Percentiles rank a stretch among this genome's conserved stretches.
Evolutionary conservation across 2,329 filamentous ascomycete genomes (phyloP).

Genomic region (Apiospora sp.): DNA sequence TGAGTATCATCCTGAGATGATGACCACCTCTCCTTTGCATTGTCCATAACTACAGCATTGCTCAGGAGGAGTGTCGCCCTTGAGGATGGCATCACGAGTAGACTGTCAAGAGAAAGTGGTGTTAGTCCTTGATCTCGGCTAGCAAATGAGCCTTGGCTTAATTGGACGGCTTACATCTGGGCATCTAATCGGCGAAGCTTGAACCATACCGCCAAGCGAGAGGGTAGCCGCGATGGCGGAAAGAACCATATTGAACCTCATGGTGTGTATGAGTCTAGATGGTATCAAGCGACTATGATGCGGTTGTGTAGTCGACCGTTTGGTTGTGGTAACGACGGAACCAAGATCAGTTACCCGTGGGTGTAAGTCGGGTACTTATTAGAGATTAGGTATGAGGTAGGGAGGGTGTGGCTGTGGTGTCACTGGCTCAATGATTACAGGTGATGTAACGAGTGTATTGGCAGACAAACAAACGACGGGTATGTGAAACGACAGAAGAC

Average conservation of each 20-base stretch:
- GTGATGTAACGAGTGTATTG: conserved; percentile 10
- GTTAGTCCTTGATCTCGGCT: conserved; percentile 7
- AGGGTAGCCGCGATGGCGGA: conserved; percentile 5
- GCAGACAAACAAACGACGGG: background rate
- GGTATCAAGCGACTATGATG: background rate
- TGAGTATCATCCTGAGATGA: conserved; percentile 22
- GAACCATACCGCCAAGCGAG: conserved; percentile 9
- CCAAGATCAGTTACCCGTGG: background rate
- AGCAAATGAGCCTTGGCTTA: background rate
- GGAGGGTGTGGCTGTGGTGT: conserved; percentile 2
- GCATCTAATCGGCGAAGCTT: conserved; percentile 26
- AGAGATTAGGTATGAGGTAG: background rate
- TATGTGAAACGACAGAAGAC: background rate
- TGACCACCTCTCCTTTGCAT: conserved; percentile 27
- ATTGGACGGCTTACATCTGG: conserved; percentile 24
- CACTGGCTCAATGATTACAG: background rate
- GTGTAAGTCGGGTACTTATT: background rate
- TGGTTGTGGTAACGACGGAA: background rate
- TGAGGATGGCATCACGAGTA: conserved; percentile 28
- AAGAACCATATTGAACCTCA: conserved; percentile 23
- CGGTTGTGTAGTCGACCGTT: background rate
- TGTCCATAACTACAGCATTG: conserved; percentile 29
- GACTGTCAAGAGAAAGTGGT: conserved; percentile 14
- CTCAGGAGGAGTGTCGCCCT: conserved; percentile 26
- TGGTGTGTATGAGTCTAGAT: background rate